Base-by-base conservation (phyloP, 108 stramenopile species). In the Chaetoceros muelleri region DNA sequence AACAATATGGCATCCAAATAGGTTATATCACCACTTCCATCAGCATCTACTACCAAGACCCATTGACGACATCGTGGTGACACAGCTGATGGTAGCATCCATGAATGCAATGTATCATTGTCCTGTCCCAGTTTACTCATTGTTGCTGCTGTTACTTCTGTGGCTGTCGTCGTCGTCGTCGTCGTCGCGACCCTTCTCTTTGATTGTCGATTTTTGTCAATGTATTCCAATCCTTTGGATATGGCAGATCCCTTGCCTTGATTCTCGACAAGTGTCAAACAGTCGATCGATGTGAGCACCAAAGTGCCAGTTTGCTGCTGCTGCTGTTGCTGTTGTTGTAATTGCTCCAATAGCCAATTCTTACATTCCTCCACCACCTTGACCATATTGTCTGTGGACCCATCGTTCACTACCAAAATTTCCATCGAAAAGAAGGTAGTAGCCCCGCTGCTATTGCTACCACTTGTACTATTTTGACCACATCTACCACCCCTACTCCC, bases 221-320 rank as follows among this genome's bases (percentile, higher is more conserved):
- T 64, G 46, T 74, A 61, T 21, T 60, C 26, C 44, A 90, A 73
- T 10, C 88, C 88, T 26, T 52, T 30, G 20, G 75, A 68, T 25
- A 90, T 64, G 5, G 88, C 88, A 0, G 81, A 82, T 19, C 88
- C 88, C 46, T 90, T 90, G 5, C 88, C 88, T 60, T 63, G 44
- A 62, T 90, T 90, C 22, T 44, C 46, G 8, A 58, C 30, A 24
- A 85, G 49, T 18, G 78, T 72, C 40, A 85, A 53, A 29, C 74
- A 75, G 13, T 57, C 64, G 19, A 75, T 61, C 30, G 53, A 71
- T n/a, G n/a, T n/a, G 28, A 67, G 13, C 3, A 3, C 53, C 16
- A 30, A 26, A 30, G 26, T 54, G 3, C 5, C 19, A 30, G 18
- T 54, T 66, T 50, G 2, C 64, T 30, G 30, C 53, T 30, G 17